Conservation (phyloP, 176 grass and related monocot genomes). For the Dactylis glomerata region DNA sequence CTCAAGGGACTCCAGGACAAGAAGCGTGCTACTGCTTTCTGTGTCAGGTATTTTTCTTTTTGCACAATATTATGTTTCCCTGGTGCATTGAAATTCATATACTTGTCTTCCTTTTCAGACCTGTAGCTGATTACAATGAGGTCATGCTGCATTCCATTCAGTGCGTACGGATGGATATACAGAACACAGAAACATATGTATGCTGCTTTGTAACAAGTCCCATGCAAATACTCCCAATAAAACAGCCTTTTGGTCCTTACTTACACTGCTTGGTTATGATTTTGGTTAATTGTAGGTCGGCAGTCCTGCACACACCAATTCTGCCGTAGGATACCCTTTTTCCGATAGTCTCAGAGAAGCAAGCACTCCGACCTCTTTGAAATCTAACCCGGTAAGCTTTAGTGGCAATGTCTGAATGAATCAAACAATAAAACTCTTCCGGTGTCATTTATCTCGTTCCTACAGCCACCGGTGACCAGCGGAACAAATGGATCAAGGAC, state of each 20-base stretch:
- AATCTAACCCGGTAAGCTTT: conserved; percentile 53
- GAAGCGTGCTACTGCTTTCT: conserved; percentile 77
- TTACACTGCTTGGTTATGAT: neutral
- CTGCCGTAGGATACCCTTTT: conserved; percentile 23
- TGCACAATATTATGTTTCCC: neutral
- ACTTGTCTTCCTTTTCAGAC: conserved; percentile 40
- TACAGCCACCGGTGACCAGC: conserved; percentile 15
- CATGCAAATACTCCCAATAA: neutral
- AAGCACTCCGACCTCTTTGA: conserved; percentile 41
- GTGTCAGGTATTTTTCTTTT: conserved; percentile 43
- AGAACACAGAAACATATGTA: conserved; percentile 81
- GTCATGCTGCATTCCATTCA: conserved; percentile 87
- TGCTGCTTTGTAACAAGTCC: neutral
- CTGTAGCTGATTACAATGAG: conserved; percentile 72
- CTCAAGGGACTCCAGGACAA: conserved; percentile 84
- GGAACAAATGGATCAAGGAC: conserved; percentile 39
- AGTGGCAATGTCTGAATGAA: neutral
- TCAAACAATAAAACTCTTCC: neutral
- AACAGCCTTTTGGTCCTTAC: neutral
- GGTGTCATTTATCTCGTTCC: conserved; percentile 3
- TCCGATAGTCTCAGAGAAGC: conserved; percentile 36
- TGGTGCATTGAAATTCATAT: neutral
- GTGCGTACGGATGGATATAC: conserved; percentile 68
- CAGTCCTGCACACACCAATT: conserved; percentile 16
- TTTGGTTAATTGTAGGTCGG: conserved; percentile 34